Percentiles rank a stretch among this genome's conserved stretches.
Conservation (phyloP, 179 eudicot species). For the Beta macrorhiza region DNA sequence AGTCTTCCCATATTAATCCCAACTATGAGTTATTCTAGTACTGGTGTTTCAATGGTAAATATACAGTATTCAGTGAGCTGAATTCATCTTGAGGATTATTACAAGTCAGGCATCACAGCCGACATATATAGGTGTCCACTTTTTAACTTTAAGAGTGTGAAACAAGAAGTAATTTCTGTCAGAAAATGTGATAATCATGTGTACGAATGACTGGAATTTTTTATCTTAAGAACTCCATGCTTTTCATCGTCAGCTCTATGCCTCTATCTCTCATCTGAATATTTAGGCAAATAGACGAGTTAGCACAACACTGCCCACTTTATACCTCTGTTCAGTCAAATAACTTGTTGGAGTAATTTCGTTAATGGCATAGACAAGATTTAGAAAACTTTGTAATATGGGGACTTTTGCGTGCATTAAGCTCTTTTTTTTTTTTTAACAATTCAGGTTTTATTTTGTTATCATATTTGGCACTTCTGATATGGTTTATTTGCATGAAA, state of each 20-base stretch:
- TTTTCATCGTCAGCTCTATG: not conserved
- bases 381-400: not conserved
- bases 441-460: not conserved
- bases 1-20: no score
- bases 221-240: not conserved
- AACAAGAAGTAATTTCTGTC: not conserved
- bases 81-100: not conserved
- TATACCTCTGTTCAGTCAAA: not conserved
- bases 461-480: not conserved
- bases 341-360: not conserved
- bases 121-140: not conserved
- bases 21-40: no score
- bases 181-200: not conserved
- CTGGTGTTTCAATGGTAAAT: not conserved
- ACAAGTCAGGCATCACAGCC: not conserved
- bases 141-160: no score
- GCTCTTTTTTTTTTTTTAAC: not conserved
- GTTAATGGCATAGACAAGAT: not conserved
- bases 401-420: slow-evolving; percentile 1
- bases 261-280: not conserved
- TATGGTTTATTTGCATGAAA: not conserved
- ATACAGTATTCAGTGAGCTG: not conserved
- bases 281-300: not conserved
- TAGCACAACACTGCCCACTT: not conserved
- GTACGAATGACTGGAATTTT: not conserved